Evolutionary conservation across 78 protist genomes (phyloP), one percentile per base, ranked within the genome.

Genomic region (Polysphondylium violaceum): DNA sequence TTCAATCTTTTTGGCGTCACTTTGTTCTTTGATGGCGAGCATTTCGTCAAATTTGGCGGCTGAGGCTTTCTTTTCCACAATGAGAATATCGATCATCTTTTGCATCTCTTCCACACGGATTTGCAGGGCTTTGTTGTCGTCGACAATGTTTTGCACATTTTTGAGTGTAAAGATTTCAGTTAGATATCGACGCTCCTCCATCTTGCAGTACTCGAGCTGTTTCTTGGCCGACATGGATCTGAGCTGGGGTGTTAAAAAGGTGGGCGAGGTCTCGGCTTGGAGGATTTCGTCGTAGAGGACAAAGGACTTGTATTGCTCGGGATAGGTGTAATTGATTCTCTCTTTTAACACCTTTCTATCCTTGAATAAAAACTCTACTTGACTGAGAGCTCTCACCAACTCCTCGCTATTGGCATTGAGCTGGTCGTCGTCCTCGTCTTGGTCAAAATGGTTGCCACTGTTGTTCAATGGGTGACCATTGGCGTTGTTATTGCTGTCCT

Each of bases 281-380:
- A 83, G 23, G 9, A 83, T 19, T n/a, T 69, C 71, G 58, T 83
- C 91, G 33, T 69, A 43, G 7, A 33, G 12, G n/a, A 83, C 51
- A 44, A 69, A 44, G 11, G 38, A 47, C n/a, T 43, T 67, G 65
- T 83, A 83, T 71, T 83, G 67, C 73, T 83, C 91, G 12, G 91
- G 91, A 59, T 83, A 83, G 29, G 79, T 59, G 33, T 69, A 83
- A 36, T 69, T 83, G 40, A 83, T 69, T 23, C 91, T 58, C 25
- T 83, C 91, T 68, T 83, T 83, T 29, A 83, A 25, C 8, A 69
- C 61, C 65, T 83, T 83, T 21, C 91, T 44, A 40, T 83, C 91
- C 38, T 69, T 83, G 47, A 55, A 69, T 16, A 83, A 29, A 29
- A 59, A 69, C 59, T 83, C 91, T 2, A 83, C 43, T n/a, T 69